Percentiles rank a stretch among this genome's conserved stretches.
Evolutionary conservation across 2,329 filamentous ascomycete species (phyloP).

Genomic region (Kalaharituber pfeilii): DNA sequence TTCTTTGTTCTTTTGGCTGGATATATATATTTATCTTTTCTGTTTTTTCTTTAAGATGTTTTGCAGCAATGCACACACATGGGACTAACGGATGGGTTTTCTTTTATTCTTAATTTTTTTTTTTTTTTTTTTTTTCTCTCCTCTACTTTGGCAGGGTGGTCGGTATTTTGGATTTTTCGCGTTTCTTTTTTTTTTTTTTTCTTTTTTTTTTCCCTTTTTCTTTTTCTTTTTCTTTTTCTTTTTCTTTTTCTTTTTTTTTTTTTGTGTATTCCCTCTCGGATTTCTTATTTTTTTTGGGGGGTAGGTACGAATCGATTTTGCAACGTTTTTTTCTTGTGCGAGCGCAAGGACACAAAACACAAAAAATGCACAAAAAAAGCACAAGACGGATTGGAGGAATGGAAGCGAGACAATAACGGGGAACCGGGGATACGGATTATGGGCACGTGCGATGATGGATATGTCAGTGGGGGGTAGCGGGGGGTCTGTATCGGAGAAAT

Average conservation of each 20-base stretch:
- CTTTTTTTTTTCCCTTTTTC: slow-evolving; percentile 6
- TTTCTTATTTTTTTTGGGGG: slow-evolving; percentile 14
- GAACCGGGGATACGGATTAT: not conserved
- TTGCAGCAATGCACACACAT: slow-evolving; percentile 20
- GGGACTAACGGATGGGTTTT: slow-evolving; percentile 9
- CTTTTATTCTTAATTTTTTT: no score
- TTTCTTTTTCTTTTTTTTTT: slow-evolving; percentile 4
- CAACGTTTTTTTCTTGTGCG: not conserved
- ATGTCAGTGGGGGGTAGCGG: not conserved
- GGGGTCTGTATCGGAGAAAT: not conserved
- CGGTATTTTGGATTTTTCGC: not conserved
- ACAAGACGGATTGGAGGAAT: no score
- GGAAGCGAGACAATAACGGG: no score
- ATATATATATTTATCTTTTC: slow-evolving; percentile 7
- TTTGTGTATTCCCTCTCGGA: slow-evolving; percentile 1
- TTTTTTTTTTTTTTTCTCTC: not conserved
- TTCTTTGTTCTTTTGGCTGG: not conserved
- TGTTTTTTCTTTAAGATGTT: not conserved
- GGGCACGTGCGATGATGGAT: not conserved
- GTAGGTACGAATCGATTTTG: not conserved
- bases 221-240: slow-evolving; percentile 3
- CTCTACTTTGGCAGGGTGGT: slow-evolving; percentile 4
- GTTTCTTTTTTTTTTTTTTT: slow-evolving; percentile 14
- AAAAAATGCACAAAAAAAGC: no score
- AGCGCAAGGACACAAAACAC: not conserved